Evolutionary conservation across 73 alveolate species (phyloP).

Genomic region (Paramecium sexaurelia): DNA sequence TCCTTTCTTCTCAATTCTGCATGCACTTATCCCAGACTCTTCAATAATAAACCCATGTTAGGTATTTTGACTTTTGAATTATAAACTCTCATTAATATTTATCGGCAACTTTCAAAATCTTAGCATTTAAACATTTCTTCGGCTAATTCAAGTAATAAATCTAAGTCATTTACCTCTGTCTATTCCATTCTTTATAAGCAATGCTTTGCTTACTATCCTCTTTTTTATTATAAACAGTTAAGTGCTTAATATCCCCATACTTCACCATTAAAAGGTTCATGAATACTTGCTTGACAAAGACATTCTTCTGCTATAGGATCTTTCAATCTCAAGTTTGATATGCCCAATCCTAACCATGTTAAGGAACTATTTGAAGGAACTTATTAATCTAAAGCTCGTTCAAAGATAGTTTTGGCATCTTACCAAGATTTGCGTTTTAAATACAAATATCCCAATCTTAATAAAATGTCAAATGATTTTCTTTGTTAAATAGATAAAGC

Average conservation of each 20-base stretch:
- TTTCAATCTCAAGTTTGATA: conserved; percentile 87
- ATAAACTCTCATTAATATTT: conserved; percentile 46
- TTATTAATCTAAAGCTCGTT: conserved; percentile 76
- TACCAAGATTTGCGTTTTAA: conserved; percentile 86
- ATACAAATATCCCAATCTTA: conserved; percentile 90
- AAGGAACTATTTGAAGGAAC: conserved; percentile 81
- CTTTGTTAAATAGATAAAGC: conserved; percentile 47
- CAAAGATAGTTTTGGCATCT: conserved; percentile 90
- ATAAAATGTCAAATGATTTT: conserved; percentile 66
- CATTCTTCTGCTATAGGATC: conserved; percentile 76
- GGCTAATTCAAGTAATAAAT: conserved; percentile 60
- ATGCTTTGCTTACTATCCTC: conserved; percentile 63
- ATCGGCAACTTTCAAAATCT: conserved; percentile 46
- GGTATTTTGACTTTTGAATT: conserved; percentile 37
- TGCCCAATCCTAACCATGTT: conserved; percentile 96
- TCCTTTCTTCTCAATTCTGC: conserved; percentile 7
- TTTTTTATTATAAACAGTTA: conserved; percentile 23
- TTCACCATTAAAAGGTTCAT: conserved; percentile 70
- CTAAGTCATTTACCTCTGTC: conserved; percentile 67
- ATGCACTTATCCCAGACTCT: conserved; percentile 48
- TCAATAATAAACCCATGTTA: conserved; percentile 23
- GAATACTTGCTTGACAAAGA: conserved; percentile 60
- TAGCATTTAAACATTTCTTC: conserved; percentile 49
- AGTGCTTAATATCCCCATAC: conserved; percentile 67
- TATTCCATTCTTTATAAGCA: conserved; percentile 54